Base-by-base conservation (phyloP, 805 yeast species). In the Kazachstania psychrophila region DNA sequence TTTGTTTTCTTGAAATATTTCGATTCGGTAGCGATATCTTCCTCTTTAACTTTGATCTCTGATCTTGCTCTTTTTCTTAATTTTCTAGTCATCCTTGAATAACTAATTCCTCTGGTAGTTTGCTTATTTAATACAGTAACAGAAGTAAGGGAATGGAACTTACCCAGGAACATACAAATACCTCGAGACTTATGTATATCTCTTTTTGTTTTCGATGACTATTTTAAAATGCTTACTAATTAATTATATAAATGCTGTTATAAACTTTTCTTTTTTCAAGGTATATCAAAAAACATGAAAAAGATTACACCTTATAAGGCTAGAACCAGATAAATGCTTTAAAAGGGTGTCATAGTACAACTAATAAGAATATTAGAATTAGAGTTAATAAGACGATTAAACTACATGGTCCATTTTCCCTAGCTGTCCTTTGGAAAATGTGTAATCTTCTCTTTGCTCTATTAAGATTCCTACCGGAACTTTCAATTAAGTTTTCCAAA, bases 341-440 rank as follows among this genome's bases (percentile, higher is more conserved):
- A n/a, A n/a, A n/a, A n/a, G n/a, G n/a, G n/a, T n/a, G n/a, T n/a
- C n/a, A 66, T 9, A 70, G 36, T 2, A 72, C 49, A 16, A 68
- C 56, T 38, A 73, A 44, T 20, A 74, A 48, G 4, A 72, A 41
- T 12, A 73, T 46, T 34, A 74, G 47, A 15, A 73, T 58, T n/a
- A 72, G 28, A 2, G 65, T 46, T 37, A 74, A 50, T 3, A 65
- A 56, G 1, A 69, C 43, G 8, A 74, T 74, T 0, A 69, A 63
- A 23, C 64, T 46, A 66, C 78, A 72, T 23, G 69, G 71, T 0
- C 72, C 72, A 44, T 70, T 69, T 38, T 69, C 70, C 31, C 61
- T 63, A 12, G 73, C 60, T 20, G 61, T 63, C 13, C 55, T 55
- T 24, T 62, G 61, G 36, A 70, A 70, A 20, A 51, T 53, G 6